Evolutionary conservation across 2,329 filamentous ascomycete genomes (phyloP).

Genomic region (Calonectria multiphialidica): DNA sequence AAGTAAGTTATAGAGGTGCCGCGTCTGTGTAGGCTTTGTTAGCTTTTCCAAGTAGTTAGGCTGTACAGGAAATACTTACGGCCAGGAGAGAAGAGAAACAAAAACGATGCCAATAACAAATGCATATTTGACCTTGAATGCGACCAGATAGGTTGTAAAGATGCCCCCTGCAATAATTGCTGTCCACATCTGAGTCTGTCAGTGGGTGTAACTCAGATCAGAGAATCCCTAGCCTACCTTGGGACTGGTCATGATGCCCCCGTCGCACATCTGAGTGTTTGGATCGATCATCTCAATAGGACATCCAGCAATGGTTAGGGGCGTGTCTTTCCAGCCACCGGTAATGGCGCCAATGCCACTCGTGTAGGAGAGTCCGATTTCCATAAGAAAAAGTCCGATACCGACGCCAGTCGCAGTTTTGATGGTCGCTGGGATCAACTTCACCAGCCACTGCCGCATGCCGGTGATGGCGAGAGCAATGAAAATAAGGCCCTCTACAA

Average conservation of each 20-base stretch:
- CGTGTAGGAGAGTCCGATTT: constrained; percentile 78
- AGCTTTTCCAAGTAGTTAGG: rapidly evolving
- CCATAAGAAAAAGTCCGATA: constrained; percentile 81
- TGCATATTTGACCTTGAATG: constrained; percentile 84
- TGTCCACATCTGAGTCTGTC: constrained; percentile 70
- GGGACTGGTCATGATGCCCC: constrained; percentile 35
- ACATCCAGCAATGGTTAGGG: constrained; percentile 79
- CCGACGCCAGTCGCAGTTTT: constrained; percentile 85
- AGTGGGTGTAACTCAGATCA: not conserved
- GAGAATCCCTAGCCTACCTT: constrained; percentile 8
- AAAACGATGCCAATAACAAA: constrained; percentile 83
- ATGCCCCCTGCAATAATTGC: constrained; percentile 85
- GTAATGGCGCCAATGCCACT: constrained; percentile 82
- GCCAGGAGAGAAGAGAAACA: constrained; percentile 87
- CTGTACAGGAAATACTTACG: constrained; percentile 56
- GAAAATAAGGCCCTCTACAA: constrained; percentile 85
- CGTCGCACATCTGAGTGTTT: constrained; percentile 33
- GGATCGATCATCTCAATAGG: constrained; percentile 29
- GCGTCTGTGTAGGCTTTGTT: constrained; percentile 20
- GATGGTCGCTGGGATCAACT: constrained; percentile 81
- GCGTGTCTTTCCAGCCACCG: constrained; percentile 69
- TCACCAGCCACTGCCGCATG: constrained; percentile 86
- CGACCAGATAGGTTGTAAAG: constrained; percentile 79
- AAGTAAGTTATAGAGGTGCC: constrained; percentile 79
- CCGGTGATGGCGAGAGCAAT: constrained; percentile 79